phyloP scores from a whole-genome alignment of 1,284 basidiomycete genomes.

The Cerioporus squamosus region DNA sequence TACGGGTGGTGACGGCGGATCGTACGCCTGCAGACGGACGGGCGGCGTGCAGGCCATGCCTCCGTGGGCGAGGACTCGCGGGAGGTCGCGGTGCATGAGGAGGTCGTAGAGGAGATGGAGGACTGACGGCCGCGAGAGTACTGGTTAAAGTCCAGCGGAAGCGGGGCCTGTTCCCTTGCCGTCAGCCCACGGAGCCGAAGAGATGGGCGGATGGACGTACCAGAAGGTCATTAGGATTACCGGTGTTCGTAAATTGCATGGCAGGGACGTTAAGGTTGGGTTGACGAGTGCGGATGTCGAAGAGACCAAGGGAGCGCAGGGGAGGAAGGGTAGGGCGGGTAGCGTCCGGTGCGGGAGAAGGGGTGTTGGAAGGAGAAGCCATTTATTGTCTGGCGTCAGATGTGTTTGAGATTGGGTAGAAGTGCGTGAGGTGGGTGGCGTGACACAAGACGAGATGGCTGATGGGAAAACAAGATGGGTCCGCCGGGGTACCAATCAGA shows the following conservation, averaged over 20 bases:
- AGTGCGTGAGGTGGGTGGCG: slow-evolving; percentile 14
- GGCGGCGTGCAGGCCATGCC: slow-evolving; percentile 19
- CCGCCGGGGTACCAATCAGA: slow-evolving; percentile 36
- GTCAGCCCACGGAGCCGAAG: neutral
- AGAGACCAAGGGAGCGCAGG: slow-evolving; percentile 55
- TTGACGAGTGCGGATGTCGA: slow-evolving; percentile 35
- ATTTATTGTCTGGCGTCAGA: slow-evolving; percentile 34
- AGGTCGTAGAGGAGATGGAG: slow-evolving; percentile 37
- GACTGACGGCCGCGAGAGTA: slow-evolving; percentile 34
- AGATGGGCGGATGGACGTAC: slow-evolving; percentile 8
- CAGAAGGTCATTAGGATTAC: slow-evolving; percentile 23
- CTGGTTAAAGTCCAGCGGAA: slow-evolving; percentile 18
- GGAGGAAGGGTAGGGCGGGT: slow-evolving; percentile 61
- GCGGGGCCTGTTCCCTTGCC: slow-evolving; percentile 6
- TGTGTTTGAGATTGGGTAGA: slow-evolving; percentile 20
- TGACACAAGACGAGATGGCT: slow-evolving; percentile 5
- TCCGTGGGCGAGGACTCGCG: slow-evolving; percentile 28
- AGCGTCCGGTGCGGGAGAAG: slow-evolving; percentile 7
- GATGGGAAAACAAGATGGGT: slow-evolving; percentile 26
- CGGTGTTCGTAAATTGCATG: slow-evolving; percentile 14
- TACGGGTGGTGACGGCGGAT: slow-evolving; percentile 25
- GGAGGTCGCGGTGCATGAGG: slow-evolving; percentile 25
- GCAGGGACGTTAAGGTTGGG: slow-evolving; percentile 10
- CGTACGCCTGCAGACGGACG: slow-evolving; percentile 22
- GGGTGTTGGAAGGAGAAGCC: slow-evolving; percentile 31